A percentile compares a stretch with the other conserved stretches of the same genome.
These are phyloP conservation scores for Dothideomycetidae sp. DNA, from an alignment of 2,329 filamentous ascomycete species.

Conservation along the genomic window DNA sequence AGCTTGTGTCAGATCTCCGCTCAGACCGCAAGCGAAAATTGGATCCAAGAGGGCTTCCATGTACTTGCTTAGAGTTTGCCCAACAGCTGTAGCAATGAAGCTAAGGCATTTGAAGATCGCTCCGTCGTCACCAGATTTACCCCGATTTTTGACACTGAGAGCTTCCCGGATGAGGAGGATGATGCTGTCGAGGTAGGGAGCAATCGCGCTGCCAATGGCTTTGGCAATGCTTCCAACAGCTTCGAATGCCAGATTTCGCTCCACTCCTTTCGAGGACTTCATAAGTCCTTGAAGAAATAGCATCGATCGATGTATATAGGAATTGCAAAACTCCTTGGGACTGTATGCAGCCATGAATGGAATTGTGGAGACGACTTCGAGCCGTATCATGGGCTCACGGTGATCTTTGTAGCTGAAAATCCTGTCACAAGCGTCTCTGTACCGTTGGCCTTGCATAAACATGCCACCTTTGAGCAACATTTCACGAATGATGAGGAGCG, in stretches of 20 bases:
- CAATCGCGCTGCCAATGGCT: slow-evolving; percentile 87
- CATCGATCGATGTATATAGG: slow-evolving; percentile 93
- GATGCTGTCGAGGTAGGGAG: slow-evolving; percentile 87
- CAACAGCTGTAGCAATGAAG: slow-evolving; percentile 85
- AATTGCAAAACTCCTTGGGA: slow-evolving; percentile 73
- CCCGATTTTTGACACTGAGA: slow-evolving; percentile 61
- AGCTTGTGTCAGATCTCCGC: slow-evolving; percentile 84
- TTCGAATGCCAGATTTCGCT: slow-evolving; percentile 84
- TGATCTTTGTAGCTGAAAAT: slow-evolving; percentile 89
- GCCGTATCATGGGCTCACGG: slow-evolving; percentile 70
- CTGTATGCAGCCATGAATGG: slow-evolving; percentile 87
- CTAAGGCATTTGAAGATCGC: slow-evolving; percentile 97
- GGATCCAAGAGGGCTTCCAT: slow-evolving; percentile 92
- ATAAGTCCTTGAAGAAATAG: slow-evolving; percentile 85
- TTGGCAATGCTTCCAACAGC: slow-evolving; percentile 95
- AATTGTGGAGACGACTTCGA: slow-evolving; percentile 81
- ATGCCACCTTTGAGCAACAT: slow-evolving; percentile 88
- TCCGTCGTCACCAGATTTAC: slow-evolving; percentile 45
- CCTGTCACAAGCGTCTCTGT: slow-evolving; percentile 82
- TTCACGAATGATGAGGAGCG: slow-evolving; percentile 81
- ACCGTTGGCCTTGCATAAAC: slow-evolving; percentile 69
- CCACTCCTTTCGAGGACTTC: slow-evolving; percentile 65
- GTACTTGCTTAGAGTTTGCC: slow-evolving; percentile 93
- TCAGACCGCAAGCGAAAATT: slow-evolving; percentile 92
- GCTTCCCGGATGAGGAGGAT: slow-evolving; percentile 88